Evolutionary conservation across 2,329 filamentous ascomycete species (phyloP), one percentile per base, ranked within the genome.

Genomic region (Fusarium pseudonygamai): DNA sequence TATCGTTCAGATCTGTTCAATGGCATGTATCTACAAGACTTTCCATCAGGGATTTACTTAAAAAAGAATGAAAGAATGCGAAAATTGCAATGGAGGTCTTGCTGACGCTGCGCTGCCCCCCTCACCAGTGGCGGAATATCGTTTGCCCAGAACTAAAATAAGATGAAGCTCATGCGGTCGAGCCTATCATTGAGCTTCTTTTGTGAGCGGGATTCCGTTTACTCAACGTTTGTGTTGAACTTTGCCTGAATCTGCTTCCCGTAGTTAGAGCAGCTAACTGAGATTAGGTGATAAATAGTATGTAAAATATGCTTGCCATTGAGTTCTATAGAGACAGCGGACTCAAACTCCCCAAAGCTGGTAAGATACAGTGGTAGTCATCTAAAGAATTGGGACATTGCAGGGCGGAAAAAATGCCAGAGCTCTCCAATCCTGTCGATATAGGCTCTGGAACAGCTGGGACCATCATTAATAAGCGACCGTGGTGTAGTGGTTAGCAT

Each of bases 401-500:
- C 11, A 13, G 15, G 9, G 11, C 16, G n/a, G 12, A 34, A 7
- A 15, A 43, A 20, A 26, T 52, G n/a, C 15, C 11, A 14, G 16
- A 24, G 5, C 4, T 32, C 15, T 26, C 0, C 1, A 3, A 20
- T 11, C 9, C 8, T 1, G 4, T 15, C 12, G 0, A 15, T 34
- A 52, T 52, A 36, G 6, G 0, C 0, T 5, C 3, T 6, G 4
- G 1, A 3, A 5, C 1, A 24, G 5, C 2, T 5, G 3, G 2
- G 2, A 0, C 3, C 15, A 32, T 22, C 52, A 24, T 40, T 45
- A 39, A 53, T 20, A 26, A 64, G 63, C 63, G 49, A 64, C 63
- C 60, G 42, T 66, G 63, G 63, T 66, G 63, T 66, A 66, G 63
- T 66, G 63, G 63, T 66, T 64, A 66, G 63, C 63, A 66, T 66